Evolutionary conservation across 2,329 filamentous ascomycete genomes (phyloP), one percentile per base, ranked within the genome.

Genomic region (Canariomyces notabilis): DNA sequence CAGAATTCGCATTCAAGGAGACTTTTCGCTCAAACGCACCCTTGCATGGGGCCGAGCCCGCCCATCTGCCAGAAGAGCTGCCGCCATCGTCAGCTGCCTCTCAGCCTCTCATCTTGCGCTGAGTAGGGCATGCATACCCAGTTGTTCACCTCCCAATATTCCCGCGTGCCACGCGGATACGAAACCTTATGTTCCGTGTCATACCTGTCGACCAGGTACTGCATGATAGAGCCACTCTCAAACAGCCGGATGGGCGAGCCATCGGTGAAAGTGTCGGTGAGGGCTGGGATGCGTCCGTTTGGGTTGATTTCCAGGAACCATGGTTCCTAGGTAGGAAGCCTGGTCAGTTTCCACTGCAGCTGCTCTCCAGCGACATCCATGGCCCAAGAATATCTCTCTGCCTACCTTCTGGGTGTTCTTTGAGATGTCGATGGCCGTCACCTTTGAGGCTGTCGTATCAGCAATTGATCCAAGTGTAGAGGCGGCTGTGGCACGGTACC

Each of bases 281-380:
- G 60, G 47, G 89, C 89, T 4, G 89, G 90, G 58, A 95, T 95
- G 56, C 89, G 85, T 54, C 89, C 89, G 64, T 95, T 95, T 53
- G 89, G 89, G 68, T 95, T 95, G 69, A 95, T 94, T 42, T 83
- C 82, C 21, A 94, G 77, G 68, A 91, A 96, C 88, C 87, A 94
- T 14, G 79, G 80, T 65, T 91, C 48, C 42, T 51, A 12, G 11
- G 12, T 12, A n/a, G 37, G 14, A 40, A 18, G 21, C 23, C 7
- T 16, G 12, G 19, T 20, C 20, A 6, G 18, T 19, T 34, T 33
- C 49, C 23, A 37, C 36, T 21, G 15, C 12, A 14, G 9, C 14
- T 4, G 12, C 5, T 32, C 23, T 3, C 26, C 7, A 9, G 26
- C 26, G 34, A n/a, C 26, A n/a, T 2, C 3, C 32, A 4, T 15